These are phyloP conservation scores for Ceratocystis ficicola DNA, from an alignment of 2,329 filamentous ascomycete species.

Conservation along the genomic window DNA sequence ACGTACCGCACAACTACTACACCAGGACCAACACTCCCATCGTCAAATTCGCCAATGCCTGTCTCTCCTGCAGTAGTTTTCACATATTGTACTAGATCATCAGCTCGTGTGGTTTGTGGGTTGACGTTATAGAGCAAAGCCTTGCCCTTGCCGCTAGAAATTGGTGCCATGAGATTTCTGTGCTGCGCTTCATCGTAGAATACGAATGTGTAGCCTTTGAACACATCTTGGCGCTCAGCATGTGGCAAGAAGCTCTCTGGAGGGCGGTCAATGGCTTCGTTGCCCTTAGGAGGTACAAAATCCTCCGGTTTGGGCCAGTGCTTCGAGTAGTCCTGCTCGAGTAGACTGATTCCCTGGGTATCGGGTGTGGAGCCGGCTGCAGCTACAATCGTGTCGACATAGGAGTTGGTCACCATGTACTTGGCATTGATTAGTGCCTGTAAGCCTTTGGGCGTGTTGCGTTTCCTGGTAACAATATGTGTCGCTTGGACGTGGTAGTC, in stretches of 20 bases:
- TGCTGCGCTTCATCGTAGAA: constrained; percentile 70
- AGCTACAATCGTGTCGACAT: constrained; percentile 57
- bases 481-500: constrained; percentile 66
- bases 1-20: constrained; percentile 68
- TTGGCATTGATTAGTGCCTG: constrained; percentile 74
- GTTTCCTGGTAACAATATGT: constrained; percentile 76
- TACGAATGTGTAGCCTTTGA: constrained; percentile 78
- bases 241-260: constrained; percentile 63
- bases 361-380: constrained; percentile 33
- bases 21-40: constrained; percentile 52
- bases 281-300: constrained; percentile 60
- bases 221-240: constrained; percentile 52
- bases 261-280: constrained; percentile 59
- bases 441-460: constrained; percentile 78
- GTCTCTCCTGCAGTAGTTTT: constrained; percentile 64
- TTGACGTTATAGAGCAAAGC: constrained; percentile 54
- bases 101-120: constrained; percentile 50
- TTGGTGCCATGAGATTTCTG: constrained; percentile 58
- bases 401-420: constrained; percentile 62
- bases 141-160: constrained; percentile 74
- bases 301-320: constrained; percentile 65
- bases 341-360: constrained; percentile 37
- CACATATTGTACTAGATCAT: constrained; percentile 69
- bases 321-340: constrained; percentile 69
- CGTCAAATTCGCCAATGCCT: constrained; percentile 50